Conservation (phyloP, 306 rosid genomes). For the Amphicarpaea edgeworthii region DNA sequence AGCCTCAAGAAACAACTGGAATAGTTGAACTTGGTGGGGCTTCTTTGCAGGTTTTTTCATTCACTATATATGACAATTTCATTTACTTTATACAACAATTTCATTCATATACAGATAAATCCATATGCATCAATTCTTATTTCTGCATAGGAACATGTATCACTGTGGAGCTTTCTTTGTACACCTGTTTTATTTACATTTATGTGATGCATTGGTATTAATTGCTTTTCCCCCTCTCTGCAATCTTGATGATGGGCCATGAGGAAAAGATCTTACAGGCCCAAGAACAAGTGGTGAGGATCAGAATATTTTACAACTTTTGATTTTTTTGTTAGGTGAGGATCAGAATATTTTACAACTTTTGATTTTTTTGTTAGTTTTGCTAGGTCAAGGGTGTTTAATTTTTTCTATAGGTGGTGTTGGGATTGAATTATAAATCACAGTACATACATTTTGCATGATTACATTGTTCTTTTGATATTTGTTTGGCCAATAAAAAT, state of each 20-base stretch:
- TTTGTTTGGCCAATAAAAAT: constrained; percentile 19
- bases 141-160: not conserved
- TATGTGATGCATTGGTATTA: constrained; percentile 17
- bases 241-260: constrained; percentile 1
- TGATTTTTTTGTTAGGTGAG: not conserved
- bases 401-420: not conserved
- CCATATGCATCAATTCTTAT: not conserved
- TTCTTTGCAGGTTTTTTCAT: constrained; percentile 65
- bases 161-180: not conserved
- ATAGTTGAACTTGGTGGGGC: constrained; percentile 67
- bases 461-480: not conserved
- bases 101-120: not conserved
- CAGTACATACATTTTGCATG: not conserved
- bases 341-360: too few species aligned
- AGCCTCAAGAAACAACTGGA: constrained; percentile 58
- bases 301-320: not conserved
- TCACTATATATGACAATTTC: constrained; percentile 38
- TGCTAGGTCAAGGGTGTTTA: constrained; percentile 10
- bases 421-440: not conserved
- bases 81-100: constrained; percentile 30
- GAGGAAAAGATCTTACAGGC: not conserved
- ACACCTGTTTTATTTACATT: constrained; percentile 11
- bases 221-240: not conserved
- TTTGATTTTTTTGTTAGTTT: too few species aligned
- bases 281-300: not conserved